Evolutionary conservation across 345 rosid genomes (phyloP), one percentile per base, ranked within the genome.

Genomic region (Sisymbrium altissimum): DNA sequence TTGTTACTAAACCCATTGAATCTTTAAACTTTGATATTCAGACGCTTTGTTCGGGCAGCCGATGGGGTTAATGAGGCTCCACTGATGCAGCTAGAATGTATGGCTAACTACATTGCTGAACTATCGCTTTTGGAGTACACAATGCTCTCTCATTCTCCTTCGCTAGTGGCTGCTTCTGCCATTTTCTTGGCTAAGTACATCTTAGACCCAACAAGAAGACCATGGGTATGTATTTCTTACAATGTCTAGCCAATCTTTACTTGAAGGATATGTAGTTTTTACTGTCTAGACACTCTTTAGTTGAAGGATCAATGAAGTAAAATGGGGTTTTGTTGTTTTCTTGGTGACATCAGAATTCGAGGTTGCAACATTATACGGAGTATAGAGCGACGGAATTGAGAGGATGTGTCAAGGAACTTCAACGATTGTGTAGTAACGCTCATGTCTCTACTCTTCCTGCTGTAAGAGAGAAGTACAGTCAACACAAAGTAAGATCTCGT

Each of bases 11-110:
- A 1, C 52, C 64, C 4, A 14, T 15, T 82, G 29, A 54, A 40
- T 17, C 32, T 48, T 43, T 62, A 19, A 44, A 55, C 76, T 71
- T 27, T 35, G 38, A 52, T 11, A 27, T 79, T 45, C 70, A 94
- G 98, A 77, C 89, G 96, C 76, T 92, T 95, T 77, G 88, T 95
- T 61, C 85, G 97, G 2, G 97, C 92, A 68, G 93, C 97, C 38
- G 96, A 95, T 72, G 96, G 82, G 6, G 72, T 84, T 46, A 68
- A 81, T 68, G 97, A 95, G 87, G 92, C 81, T 62, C 89, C 96
- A 44, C 61, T 81, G 44, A 84, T 95, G 91, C 97, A 92, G 33
- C 74, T 95, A 63, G 97, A 95, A 72, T 95, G 97, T 87, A 65
- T 90, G 86, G 86, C 96, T 66, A 92, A 82, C 80, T 92, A 88